Conservation (phyloP, 331 rosid genomes). For the Phaseolus coccineus region DNA sequence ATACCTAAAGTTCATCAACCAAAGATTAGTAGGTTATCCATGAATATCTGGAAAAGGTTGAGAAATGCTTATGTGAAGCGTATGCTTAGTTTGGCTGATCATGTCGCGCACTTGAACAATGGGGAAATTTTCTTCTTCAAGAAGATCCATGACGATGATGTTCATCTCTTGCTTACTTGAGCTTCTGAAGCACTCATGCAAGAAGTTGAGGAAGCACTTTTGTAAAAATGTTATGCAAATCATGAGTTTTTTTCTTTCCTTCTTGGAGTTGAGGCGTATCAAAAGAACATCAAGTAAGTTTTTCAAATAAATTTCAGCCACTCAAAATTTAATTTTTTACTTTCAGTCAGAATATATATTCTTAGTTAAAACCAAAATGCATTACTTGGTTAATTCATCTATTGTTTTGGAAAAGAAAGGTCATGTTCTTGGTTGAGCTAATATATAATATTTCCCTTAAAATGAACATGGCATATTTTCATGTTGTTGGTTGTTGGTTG, state of each 20-base stretch:
- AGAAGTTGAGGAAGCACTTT: background rate
- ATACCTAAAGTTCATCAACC: conserved; percentile 36
- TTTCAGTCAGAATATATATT: background rate
- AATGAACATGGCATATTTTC: background rate
- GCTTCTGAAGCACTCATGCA: background rate
- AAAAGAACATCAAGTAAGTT: background rate
- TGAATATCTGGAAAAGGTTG: conserved; percentile 34
- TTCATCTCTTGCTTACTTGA: conserved; percentile 15
- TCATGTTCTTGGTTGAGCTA: background rate
- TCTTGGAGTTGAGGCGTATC: background rate
- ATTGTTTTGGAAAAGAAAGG: background rate
- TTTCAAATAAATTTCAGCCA: too few relatives aligned
- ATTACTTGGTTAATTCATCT: background rate
- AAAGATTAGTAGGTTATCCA: conserved; percentile 37
- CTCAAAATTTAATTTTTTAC: background rate
- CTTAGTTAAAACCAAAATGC: too few relatives aligned
- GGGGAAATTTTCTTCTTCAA: conserved; percentile 32
- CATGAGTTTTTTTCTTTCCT: background rate
- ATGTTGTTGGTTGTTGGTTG: conserved; percentile 2
- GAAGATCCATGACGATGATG: conserved; percentile 38
- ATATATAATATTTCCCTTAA: background rate
- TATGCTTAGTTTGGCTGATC: conserved; percentile 49
- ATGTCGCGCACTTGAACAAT: conserved; percentile 40
- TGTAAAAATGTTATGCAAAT: background rate
- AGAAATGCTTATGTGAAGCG: conserved; percentile 51